These are phyloP conservation scores for Cicer judaicum DNA, from an alignment of 306 rosid genomes.

Conservation along the genomic window DNA sequence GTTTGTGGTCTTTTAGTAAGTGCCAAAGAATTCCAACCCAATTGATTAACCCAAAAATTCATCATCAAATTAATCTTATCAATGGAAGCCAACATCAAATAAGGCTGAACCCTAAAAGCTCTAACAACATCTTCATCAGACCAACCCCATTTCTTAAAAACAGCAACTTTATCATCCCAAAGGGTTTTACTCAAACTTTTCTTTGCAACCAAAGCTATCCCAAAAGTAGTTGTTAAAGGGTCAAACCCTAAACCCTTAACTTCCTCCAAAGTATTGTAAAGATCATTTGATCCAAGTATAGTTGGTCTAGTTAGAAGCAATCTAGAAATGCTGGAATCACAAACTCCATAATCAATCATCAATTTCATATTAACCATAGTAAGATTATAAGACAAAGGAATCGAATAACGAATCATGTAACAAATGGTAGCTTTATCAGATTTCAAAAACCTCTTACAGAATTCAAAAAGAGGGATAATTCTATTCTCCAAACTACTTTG, in stretches of 20 bases:
- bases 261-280: constrained; percentile 5
- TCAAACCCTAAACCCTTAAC: constrained; percentile 57
- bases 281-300: neutral
- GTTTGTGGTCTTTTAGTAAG: constrained; percentile 5
- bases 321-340: neutral
- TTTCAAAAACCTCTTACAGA: neutral
- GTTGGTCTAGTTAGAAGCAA: neutral
- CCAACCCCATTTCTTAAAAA: constrained; percentile 65
- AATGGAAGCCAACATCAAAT: constrained; percentile 44
- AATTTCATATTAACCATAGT: neutral
- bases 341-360: constrained; percentile 19
- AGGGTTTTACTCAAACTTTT: constrained; percentile 32
- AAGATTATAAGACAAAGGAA: neutral
- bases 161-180: constrained; percentile 54
- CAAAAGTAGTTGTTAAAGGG: constrained; percentile 41
- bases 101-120: constrained; percentile 49
- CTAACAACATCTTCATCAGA: constrained; percentile 50
- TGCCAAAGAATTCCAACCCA: constrained; percentile 47
- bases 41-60: constrained; percentile 51
- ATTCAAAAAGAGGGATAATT: constrained; percentile 27
- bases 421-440: neutral
- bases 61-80: constrained; percentile 52
- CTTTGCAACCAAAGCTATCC: constrained; percentile 44
- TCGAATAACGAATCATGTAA: neutral
- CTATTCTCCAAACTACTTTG: neutral